Conservation (phyloP, 2,329 filamentous ascomycete genomes). For the Sphaerulina vaccinii region DNA sequence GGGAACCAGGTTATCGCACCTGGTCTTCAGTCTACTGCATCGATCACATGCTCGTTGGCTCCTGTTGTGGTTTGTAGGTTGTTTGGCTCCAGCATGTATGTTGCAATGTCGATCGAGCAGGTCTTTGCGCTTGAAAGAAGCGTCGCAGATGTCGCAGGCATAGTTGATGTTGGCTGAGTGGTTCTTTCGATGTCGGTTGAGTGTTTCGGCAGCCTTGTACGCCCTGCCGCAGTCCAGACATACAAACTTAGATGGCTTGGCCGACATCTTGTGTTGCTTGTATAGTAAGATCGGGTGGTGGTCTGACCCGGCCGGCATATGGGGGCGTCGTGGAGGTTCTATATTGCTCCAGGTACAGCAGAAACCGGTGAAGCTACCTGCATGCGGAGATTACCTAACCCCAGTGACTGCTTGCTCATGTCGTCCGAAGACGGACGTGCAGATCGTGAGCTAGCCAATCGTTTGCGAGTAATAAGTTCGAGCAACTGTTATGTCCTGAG, state of each 20-base stretch:
- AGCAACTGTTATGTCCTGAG: not conserved
- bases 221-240: conserved; percentile 22
- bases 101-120: conserved; percentile 25
- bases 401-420: conserved; percentile 1
- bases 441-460: not conserved
- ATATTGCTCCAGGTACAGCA: not conserved
- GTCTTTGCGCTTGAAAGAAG: conserved; percentile 27
- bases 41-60: conserved; percentile 25
- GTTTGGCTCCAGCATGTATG: conserved; percentile 20
- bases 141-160: conserved; percentile 20
- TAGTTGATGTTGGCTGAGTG: conserved; percentile 21
- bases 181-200: conserved; percentile 26
- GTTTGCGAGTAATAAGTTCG: not conserved
- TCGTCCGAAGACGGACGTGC: not conserved
- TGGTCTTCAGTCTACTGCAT: conserved; percentile 24
- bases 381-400: conserved; percentile 1
- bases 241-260: conserved; percentile 17
- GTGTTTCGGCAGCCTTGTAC: conserved; percentile 26
- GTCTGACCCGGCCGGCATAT: not conserved
- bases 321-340: not conserved
- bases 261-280: conserved; percentile 6
- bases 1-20: conserved; percentile 23
- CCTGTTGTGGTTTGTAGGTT: conserved; percentile 8
- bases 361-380: conserved; percentile 1
- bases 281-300: not conserved